Conservation (phyloP, 257 asterid species). For the Solanum paucissectum region DNA sequence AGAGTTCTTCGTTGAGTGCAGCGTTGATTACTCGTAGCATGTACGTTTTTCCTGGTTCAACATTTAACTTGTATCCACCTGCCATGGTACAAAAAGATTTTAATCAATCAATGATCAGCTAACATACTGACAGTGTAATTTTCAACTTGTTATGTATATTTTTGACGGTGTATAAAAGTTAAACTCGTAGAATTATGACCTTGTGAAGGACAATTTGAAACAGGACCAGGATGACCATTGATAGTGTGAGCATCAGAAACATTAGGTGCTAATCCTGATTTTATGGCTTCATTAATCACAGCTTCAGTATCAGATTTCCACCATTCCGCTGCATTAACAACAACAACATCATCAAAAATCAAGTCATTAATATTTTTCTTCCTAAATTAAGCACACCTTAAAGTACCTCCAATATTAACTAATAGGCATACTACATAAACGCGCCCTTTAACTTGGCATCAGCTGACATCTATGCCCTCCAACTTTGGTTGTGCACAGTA, state of each 20-base stretch:
- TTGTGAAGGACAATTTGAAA: constrained; percentile 38
- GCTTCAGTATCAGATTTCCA: constrained; percentile 93
- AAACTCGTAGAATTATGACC: constrained; percentile 13
- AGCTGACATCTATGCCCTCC: not conserved
- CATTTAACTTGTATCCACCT: constrained; percentile 60
- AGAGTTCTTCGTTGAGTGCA: constrained; percentile 92
- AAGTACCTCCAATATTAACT: not conserved
- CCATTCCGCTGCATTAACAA: constrained; percentile 60
- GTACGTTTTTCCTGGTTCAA: constrained; percentile 63
- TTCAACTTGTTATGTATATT: not conserved
- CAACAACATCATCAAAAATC: not conserved
- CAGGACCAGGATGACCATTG: constrained; percentile 71
- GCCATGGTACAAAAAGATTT: not conserved
- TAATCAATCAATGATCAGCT: not conserved
- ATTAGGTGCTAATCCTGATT: constrained; percentile 74
- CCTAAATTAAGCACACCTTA: not conserved
- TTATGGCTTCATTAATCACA: constrained; percentile 61
- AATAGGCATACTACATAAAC: not conserved
- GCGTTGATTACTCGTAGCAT: constrained; percentile 82
- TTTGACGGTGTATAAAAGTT: not conserved
- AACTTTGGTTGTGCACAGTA: not conserved
- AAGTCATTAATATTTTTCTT: not conserved
- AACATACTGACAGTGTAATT: too few relatives aligned
- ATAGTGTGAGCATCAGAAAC: constrained; percentile 94
- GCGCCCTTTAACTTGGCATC: rapidly evolving